Evolutionary conservation across 441 rosid genomes (phyloP), one percentile per base, ranked within the genome.

Genomic region (Sinapis alba): DNA sequence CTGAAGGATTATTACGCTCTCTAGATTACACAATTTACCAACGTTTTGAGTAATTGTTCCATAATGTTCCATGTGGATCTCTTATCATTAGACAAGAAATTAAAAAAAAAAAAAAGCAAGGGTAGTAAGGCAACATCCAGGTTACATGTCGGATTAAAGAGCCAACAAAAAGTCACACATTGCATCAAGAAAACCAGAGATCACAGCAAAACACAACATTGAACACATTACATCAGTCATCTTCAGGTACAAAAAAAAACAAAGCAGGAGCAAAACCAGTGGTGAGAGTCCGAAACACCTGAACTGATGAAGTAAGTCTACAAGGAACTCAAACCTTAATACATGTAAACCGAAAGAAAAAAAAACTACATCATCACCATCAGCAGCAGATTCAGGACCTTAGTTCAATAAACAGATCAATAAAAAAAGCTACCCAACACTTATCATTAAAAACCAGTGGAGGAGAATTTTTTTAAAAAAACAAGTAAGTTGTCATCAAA

Each of bases 121-220:
- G 23, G 24, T 65, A 28, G 23, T 43, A 41, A 58, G 8, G 18
- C 65, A 38, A 10, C 47, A 60, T 56, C 34, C 26, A 15, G 32
- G 45, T 56, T 18, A 53, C 28, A 2, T 24, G 23, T 23, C 43
- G 0, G n/a, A 50, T 3, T 24, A 38, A 21, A 63, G 28, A 62
- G 38, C 3, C 26, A 1, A 16, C 57, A 64, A 73, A 56, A 41
- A 24, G 30, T 2, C 15, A 65, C 9, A 13, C 12, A 57, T 27
- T 72, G 62, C 34, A 64, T 54, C 59, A 73, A 65, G 27, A 43
- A 41, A 65, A 41, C 36, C 18, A 26, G 16, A 65, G 47, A 73
- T 41, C 64, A 54, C 15, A 32, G n/a, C 7, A 63, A 53, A 26
- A 1, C 6, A 30, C 4, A 1, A 23, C 6, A 54, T 21, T 2